A percentile compares a stretch with the other conserved stretches of the same genome.
These are phyloP conservation scores for Diplocarpon mali DNA, from an alignment of 2,329 filamentous ascomycete genomes.

Conservation along the genomic window DNA sequence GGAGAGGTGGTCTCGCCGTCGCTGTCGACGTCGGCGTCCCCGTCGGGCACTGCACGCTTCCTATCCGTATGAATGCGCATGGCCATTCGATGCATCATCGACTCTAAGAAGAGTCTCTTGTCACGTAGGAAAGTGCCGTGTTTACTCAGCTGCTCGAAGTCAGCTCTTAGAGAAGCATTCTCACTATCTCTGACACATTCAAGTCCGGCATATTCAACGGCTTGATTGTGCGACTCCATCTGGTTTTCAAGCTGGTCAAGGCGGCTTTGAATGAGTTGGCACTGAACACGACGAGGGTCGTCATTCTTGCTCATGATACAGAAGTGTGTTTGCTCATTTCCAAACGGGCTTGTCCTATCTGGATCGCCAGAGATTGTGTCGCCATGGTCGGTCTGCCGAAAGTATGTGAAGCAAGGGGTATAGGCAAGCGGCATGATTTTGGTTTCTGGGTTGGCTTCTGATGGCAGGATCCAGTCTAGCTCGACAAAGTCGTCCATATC, in stretches of 20 bases:
- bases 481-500: constrained; percentile 99
- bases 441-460: constrained; percentile 81
- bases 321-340: constrained; percentile 83
- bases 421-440: constrained; percentile 88
- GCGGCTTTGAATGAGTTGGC: constrained; percentile 70
- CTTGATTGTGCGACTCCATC: constrained; percentile 60
- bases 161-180: constrained; percentile 40
- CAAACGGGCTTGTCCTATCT: constrained; percentile 78
- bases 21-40: constrained; percentile 30
- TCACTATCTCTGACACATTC: constrained; percentile 43
- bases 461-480: constrained; percentile 87
- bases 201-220: constrained; percentile 66
- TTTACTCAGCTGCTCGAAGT: constrained; percentile 48
- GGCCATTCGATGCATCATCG: constrained; percentile 35
- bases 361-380: constrained; percentile 70
- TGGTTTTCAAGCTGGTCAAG: constrained; percentile 70
- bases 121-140: constrained; percentile 46
- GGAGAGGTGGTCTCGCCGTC: constrained; percentile 21
- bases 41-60: constrained; percentile 20
- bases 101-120: constrained; percentile 47
- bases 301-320: constrained; percentile 91
- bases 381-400: constrained; percentile 88
- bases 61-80: constrained; percentile 22
- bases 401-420: constrained; percentile 93
- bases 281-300: constrained; percentile 81